phyloP scores from a whole-genome alignment of 2,329 filamentous ascomycete species.

The Curvularia spicifera region DNA sequence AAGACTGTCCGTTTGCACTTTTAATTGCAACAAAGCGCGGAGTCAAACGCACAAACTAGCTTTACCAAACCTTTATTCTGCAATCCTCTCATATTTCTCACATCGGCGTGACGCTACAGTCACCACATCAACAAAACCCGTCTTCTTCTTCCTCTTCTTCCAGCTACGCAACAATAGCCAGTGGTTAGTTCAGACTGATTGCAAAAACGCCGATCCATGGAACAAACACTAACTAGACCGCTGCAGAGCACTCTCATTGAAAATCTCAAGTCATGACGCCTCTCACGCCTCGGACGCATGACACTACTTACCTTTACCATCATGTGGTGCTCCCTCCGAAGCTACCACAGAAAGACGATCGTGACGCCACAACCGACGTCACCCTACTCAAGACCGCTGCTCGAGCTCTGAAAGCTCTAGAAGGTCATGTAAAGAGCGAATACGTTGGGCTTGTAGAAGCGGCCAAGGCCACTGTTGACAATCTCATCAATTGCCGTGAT shows the following conservation, averaged over 20 bases:
- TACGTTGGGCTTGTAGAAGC: conserved; percentile 10
- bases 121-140: background rate
- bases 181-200: background rate
- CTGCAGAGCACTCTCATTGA: background rate
- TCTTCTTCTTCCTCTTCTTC: too few species aligned
- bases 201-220: background rate
- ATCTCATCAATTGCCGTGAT: conserved; percentile 20
- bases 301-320: conserved; percentile 31
- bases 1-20: conserved; percentile 8
- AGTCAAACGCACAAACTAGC: background rate
- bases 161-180: background rate
- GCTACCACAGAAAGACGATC: conserved; percentile 52
- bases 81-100: background rate
- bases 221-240: background rate
- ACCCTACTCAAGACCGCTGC: conserved; percentile 20
- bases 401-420: conserved; percentile 21
- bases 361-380: conserved; percentile 15
- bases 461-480: conserved; percentile 23
- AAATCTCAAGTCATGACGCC: conserved; percentile 4
- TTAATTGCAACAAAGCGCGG: background rate
- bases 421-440: conserved; percentile 1
- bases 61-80: background rate
- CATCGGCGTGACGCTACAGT: background rate
- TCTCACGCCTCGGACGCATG: background rate
- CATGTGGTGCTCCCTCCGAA: conserved; percentile 60